Evolutionary conservation across 371 early-diverging fungal genomes (phyloP), one percentile per base, ranked within the genome.

Genomic region (Syncephalastrum contaminatum): DNA sequence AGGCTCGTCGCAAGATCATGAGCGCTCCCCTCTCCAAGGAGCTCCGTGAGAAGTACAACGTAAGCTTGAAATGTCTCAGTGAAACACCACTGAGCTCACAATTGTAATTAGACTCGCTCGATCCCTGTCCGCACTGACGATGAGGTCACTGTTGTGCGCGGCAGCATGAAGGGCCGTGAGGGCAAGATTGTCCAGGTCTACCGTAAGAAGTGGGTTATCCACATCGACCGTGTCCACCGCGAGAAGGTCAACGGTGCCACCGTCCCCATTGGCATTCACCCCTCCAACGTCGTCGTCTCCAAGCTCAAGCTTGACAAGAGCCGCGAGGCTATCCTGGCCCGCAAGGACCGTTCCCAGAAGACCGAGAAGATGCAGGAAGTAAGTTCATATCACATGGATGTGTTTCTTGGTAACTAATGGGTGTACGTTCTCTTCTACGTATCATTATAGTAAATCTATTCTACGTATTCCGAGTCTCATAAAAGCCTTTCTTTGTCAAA

Each of bases 191-290:
- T 82, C 61, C 84, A 90, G 64, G 94, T 94, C 68, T 97, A 97
- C 93, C 94, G 98, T 73, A 90, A 92, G 82, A 96, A 95, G 89
- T 98, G 88, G 88, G 90, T 94, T 60, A 97, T 98, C 82, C 93
- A 97, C 89, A 86, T 98, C 61, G 97, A 98, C 75, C 92, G 95
- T 70, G 80, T 98, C 71, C 85, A 79, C 72, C 89, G 88, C 76
- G 97, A 98, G 76, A 98, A 98, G 92, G 89, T 87, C 70, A 98
- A 97, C 85, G 95, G 59, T 74, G 85, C 87, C 69, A 82, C 93
- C 68, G 93, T 93, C 55, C 90, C 87, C 54, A 83, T 97, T 77
- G 95, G 94, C 67, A 85, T 98, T 77, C 92, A 95, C 90, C 96
- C 98, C 67, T 96, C 96, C 78, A 98, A 98, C 85, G 96, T 96